Evolutionary conservation across 495 filamentous ascomycete species (phyloP).

Genomic region (Neurospora hispaniola): DNA sequence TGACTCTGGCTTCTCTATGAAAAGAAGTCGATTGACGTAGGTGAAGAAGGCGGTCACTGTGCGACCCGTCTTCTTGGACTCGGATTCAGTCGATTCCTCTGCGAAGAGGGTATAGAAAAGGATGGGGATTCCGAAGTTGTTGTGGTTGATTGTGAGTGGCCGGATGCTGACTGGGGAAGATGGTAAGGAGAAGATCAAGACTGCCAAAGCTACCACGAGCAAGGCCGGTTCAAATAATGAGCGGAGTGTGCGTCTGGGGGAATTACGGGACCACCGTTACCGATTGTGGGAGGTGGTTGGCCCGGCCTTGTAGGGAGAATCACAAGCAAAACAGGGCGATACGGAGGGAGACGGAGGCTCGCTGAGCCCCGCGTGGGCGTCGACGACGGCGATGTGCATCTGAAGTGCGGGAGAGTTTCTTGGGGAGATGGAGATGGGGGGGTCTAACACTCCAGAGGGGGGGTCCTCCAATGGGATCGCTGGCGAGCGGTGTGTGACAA

Average conservation of each 20-base stretch:
- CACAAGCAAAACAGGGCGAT: not conserved
- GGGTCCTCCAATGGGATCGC: not conserved
- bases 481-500: not conserved
- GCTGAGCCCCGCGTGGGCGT: not conserved
- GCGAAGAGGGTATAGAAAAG: constrained; percentile 7
- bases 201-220: constrained; percentile 15
- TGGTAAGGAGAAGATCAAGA: constrained; percentile 20
- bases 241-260: constrained; percentile 9
- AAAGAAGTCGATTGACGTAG: constrained; percentile 39
- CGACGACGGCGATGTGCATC: not conserved
- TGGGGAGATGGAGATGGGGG: constrained; percentile 16
- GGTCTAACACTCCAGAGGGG: not conserved
- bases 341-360: not conserved
- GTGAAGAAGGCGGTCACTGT: constrained; percentile 24
- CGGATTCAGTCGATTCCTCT: constrained; percentile 19
- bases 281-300: not conserved
- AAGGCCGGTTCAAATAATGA: constrained; percentile 25
- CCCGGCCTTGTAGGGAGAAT: not conserved
- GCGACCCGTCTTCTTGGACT: constrained; percentile 27
- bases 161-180: constrained; percentile 8
- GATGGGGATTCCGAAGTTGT: constrained; percentile 8
- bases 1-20: constrained; percentile 59
- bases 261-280: not conserved
- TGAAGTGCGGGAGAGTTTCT: not conserved
- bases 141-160: constrained; percentile 20